Conservation (phyloP, 495 filamentous ascomycete species). For the Acidiella bohemica region DNA sequence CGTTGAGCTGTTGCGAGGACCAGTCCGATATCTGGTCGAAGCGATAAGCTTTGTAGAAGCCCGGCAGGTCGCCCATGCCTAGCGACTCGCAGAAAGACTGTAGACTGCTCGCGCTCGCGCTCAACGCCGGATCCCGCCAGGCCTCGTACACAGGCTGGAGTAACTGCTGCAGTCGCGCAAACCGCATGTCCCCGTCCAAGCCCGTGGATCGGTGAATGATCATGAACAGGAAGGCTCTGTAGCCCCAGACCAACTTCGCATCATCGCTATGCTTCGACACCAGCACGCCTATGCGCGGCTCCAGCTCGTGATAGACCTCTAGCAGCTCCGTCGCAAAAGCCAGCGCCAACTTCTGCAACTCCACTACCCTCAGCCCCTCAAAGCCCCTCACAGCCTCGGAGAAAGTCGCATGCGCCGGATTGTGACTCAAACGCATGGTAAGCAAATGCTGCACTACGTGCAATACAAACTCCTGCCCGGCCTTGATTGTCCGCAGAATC, state of each 20-base stretch:
- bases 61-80: slow-evolving; percentile 62
- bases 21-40: slow-evolving; percentile 74
- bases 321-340: slow-evolving; percentile 83
- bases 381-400: slow-evolving; percentile 86
- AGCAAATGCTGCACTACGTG: slow-evolving; percentile 83
- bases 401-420: slow-evolving; percentile 54
- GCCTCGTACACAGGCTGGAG: slow-evolving; percentile 63
- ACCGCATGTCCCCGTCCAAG: slow-evolving; percentile 50
- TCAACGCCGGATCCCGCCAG: slow-evolving; percentile 64
- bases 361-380: slow-evolving; percentile 64
- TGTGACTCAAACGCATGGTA: slow-evolving; percentile 57
- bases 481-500: slow-evolving; percentile 67
- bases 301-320: slow-evolving; percentile 75
- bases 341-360: slow-evolving; percentile 76
- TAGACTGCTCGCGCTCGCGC: slow-evolving; percentile 57
- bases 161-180: slow-evolving; percentile 54
- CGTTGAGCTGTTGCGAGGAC: slow-evolving; percentile 60
- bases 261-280: slow-evolving; percentile 58
- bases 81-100: slow-evolving; percentile 66
- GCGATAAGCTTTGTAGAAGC: slow-evolving; percentile 58
- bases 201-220: slow-evolving; percentile 79
- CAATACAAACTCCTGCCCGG: slow-evolving; percentile 64
- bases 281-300: slow-evolving; percentile 71
- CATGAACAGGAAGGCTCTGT: slow-evolving; percentile 72
- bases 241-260: slow-evolving; percentile 50